A percentile compares a stretch with the other conserved stretches of the same genome.
These are phyloP conservation scores for Cicer judaicum DNA, from an alignment of 306 rosid genomes.

Conservation along the genomic window DNA sequence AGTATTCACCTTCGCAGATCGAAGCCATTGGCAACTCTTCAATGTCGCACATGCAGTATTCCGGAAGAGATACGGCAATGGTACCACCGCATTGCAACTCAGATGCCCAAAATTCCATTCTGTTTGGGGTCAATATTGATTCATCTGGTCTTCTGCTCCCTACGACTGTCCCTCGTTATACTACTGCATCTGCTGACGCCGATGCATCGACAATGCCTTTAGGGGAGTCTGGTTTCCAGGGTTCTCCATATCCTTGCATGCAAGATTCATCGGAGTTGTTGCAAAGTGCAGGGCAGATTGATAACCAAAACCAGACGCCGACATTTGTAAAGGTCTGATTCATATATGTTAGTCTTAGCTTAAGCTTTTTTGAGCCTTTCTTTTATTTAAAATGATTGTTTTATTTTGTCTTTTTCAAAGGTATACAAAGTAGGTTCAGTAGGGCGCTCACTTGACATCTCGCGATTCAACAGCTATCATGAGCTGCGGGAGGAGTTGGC, in stretches of 20 bases:
- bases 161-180: constrained; percentile 59
- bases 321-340: constrained; percentile 77
- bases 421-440: constrained; percentile 85
- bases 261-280: constrained; percentile 75
- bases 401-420: constrained; percentile 54
- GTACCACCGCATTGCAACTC: constrained; percentile 58
- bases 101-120: constrained; percentile 68
- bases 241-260: constrained; percentile 62
- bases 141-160: constrained; percentile 90
- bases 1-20: constrained; percentile 62
- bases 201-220: constrained; percentile 66
- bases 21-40: constrained; percentile 56
- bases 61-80: constrained; percentile 60
- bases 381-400: constrained; percentile 28
- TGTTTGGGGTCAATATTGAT: constrained; percentile 78
- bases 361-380: constrained; percentile 26
- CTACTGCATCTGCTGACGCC: constrained; percentile 58
- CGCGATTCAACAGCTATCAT: constrained; percentile 89
- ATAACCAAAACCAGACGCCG: constrained; percentile 62
- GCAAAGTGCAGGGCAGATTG: constrained; percentile 69
- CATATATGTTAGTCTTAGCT: constrained; percentile 9
- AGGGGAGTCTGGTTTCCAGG: constrained; percentile 74
- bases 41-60: constrained; percentile 61
- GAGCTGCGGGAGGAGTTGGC: constrained; percentile 92
- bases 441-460: constrained; percentile 91